Evolutionary conservation across 441 rosid genomes (phyloP).

Genomic region (Erysimum cheiri): DNA sequence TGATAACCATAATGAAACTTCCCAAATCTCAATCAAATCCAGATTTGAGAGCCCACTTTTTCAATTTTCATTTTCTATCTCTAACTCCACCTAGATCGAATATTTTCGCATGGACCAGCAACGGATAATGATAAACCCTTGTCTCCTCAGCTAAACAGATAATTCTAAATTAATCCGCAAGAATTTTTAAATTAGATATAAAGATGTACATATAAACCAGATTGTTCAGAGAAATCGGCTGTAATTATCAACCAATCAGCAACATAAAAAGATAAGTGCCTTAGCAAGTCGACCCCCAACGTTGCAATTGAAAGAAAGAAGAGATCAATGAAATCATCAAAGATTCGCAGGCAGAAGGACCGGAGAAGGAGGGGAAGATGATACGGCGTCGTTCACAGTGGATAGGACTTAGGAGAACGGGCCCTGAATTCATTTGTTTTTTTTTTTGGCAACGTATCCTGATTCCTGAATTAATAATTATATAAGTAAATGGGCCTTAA

Average conservation of each 20-base stretch:
- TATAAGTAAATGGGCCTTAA: slow-evolving; percentile 15
- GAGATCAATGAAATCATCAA: neutral
- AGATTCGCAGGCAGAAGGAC: neutral
- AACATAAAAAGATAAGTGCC: neutral
- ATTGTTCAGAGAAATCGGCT: neutral
- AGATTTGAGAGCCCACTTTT: neutral
- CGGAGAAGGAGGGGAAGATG: neutral
- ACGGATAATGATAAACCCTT: neutral
- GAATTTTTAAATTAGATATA: neutral
- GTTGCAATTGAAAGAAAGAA: neutral
- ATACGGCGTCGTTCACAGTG: neutral
- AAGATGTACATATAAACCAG: neutral
- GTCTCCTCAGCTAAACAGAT: slow-evolving; percentile 4
- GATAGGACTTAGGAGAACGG: slow-evolving; percentile 6
- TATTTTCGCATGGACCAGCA: neutral
- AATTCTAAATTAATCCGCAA: neutral
- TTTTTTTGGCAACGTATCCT: too few species aligned
- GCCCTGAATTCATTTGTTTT: neutral
- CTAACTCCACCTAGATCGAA: neutral
- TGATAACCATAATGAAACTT: neutral
- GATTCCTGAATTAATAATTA: neutral
- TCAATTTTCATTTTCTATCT: too few species aligned
- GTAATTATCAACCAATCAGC: neutral
- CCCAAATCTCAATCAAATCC: neutral
- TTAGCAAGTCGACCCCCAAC: too few species aligned